phyloP scores from a whole-genome alignment of 1,284 basidiomycete genomes.

The Puccinia hordei region DNA sequence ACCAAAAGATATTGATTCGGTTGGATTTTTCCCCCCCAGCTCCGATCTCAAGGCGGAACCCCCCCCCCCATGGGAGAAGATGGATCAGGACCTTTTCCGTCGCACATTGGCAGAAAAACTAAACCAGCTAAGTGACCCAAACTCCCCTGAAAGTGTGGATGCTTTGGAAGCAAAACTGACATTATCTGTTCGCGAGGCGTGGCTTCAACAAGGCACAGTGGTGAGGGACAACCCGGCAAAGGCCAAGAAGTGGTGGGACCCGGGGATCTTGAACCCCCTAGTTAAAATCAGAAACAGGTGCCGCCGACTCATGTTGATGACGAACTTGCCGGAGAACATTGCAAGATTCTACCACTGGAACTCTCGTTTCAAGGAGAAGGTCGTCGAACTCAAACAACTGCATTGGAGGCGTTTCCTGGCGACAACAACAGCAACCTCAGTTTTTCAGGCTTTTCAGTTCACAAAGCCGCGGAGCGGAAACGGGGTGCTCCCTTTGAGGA shows the following conservation, averaged over 20 bases:
- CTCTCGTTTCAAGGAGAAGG: background rate
- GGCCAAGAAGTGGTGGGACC: constrained; percentile 28
- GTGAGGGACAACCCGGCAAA: background rate
- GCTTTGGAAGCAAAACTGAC: background rate
- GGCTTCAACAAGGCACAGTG: background rate
- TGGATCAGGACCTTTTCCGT: background rate
- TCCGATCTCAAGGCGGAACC: too few relatives aligned
- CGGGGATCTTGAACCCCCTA: background rate
- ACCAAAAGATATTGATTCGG: background rate
- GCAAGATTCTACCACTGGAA: constrained; percentile 5
- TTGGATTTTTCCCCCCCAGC: background rate
- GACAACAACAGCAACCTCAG: background rate
- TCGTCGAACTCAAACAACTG: background rate
- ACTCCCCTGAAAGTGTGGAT: too few relatives aligned
- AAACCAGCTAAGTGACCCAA: background rate
- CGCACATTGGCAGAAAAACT: background rate
- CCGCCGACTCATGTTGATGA: background rate
- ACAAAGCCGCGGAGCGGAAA: background rate
- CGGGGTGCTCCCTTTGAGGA: background rate
- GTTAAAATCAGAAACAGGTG: background rate
- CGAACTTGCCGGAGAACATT: background rate
- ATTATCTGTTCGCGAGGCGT: background rate
- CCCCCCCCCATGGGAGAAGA: background rate
- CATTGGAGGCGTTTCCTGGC: constrained; percentile 26
- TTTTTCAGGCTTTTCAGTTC: constrained; percentile 11